Conservation (phyloP, 139 green algal genomes). For the Volvox africanus region DNA sequence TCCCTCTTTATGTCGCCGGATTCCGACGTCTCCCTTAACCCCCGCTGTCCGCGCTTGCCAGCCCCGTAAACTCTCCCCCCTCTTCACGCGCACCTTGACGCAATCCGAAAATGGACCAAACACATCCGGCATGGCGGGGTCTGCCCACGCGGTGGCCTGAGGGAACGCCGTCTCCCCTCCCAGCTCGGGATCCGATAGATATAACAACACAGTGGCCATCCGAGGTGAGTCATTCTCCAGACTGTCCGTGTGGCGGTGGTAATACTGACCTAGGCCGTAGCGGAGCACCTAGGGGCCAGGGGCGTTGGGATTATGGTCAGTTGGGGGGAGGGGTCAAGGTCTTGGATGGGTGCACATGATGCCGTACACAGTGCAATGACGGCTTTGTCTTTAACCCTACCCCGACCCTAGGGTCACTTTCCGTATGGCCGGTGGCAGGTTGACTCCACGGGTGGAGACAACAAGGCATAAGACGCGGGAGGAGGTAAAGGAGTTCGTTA, state of each 20-base stretch:
- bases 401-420: too few species aligned
- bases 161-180: constrained; percentile 73
- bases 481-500: too few species aligned
- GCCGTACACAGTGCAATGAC: too few species aligned
- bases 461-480: too few species aligned
- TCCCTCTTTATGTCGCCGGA: too few species aligned
- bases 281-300: constrained; percentile 65
- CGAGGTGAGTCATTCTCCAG: constrained; percentile 71
- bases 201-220: constrained; percentile 86
- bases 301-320: too few species aligned
- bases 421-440: too few species aligned
- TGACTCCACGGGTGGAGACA: too few species aligned
- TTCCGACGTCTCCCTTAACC: too few species aligned
- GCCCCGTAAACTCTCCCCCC: not conserved
- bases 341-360: not conserved
- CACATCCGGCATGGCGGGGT: constrained; percentile 41
- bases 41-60: not conserved
- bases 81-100: constrained; percentile 31
- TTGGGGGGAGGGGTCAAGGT: not conserved
- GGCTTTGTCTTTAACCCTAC: too few species aligned
- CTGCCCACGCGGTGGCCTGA: constrained; percentile 61
- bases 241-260: constrained; percentile 83
- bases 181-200: constrained; percentile 62
- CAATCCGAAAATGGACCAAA: constrained; percentile 64
- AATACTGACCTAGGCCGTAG: constrained; percentile 87